Conservation (phyloP, 2,329 filamentous ascomycete species). For the Cercospora canescens region DNA sequence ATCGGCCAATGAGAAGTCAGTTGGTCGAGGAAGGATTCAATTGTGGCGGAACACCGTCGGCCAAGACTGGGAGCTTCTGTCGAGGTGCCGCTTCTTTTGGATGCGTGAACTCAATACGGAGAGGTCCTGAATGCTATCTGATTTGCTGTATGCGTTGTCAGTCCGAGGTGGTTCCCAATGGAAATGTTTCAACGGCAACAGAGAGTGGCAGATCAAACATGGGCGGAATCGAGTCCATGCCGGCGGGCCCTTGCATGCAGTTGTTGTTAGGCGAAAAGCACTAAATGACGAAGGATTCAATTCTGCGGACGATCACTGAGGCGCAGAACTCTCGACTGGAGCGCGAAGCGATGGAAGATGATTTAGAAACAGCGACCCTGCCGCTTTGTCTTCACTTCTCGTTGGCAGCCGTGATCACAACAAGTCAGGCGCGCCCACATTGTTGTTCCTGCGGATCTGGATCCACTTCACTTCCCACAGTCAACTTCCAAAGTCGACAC, state of each 20-base stretch:
- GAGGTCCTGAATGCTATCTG: too few relatives aligned
- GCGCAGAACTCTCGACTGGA: background rate
- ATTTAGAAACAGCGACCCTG: background rate
- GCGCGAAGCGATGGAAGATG: background rate
- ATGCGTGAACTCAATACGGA: too few relatives aligned
- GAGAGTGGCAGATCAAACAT: background rate
- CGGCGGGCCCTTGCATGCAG: background rate
- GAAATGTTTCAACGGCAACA: too few relatives aligned
- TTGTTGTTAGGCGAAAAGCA: background rate
- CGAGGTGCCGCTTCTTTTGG: too few relatives aligned
- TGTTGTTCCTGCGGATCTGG: too few relatives aligned
- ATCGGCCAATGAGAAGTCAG: background rate
- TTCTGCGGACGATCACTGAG: constrained; percentile 2
- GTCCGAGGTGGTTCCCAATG: too few relatives aligned
- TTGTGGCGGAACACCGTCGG: background rate
- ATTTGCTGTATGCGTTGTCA: too few relatives aligned
- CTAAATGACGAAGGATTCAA: constrained; percentile 6
- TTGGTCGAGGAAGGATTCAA: background rate
- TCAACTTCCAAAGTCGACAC: background rate
- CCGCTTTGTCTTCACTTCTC: background rate
- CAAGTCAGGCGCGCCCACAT: background rate
- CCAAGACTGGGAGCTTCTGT: background rate
- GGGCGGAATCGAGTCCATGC: background rate
- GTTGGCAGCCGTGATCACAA: background rate
- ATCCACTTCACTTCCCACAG: too few relatives aligned